These are phyloP conservation scores for Solanum dulcamara DNA, from an alignment of 257 asterid genomes.

Conservation along the genomic window DNA sequence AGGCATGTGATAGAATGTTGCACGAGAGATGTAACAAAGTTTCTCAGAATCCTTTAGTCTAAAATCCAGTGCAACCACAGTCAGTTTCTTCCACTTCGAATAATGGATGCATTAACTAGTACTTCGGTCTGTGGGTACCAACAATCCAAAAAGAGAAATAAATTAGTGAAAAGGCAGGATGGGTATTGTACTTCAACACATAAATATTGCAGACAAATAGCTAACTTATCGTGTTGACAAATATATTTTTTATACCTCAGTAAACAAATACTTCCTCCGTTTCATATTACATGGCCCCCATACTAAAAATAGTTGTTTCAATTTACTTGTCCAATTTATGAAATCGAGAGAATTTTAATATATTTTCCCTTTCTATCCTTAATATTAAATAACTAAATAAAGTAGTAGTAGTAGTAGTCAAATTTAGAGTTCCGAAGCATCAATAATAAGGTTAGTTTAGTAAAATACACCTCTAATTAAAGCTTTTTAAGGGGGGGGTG, in stretches of 20 bases:
- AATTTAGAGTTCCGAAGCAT: background rate
- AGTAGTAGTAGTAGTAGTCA: background rate
- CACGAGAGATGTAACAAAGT: conserved; percentile 47
- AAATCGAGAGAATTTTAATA: background rate
- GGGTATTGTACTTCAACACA: background rate
- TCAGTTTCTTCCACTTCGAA: conserved; percentile 80
- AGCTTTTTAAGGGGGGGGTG: background rate
- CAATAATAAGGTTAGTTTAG: background rate
- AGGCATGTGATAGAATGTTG: conserved; percentile 63
- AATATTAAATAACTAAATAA: background rate
- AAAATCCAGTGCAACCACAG: conserved; percentile 55
- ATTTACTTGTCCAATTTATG: background rate
- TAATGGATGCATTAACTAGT: conserved; percentile 44
- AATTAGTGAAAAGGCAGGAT: background rate
- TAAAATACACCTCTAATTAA: background rate
- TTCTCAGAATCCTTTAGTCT: conserved; percentile 42
- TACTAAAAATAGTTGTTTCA: background rate
- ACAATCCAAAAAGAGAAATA: background rate
- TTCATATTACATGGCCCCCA: background rate
- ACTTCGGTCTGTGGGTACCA: conserved; percentile 43
- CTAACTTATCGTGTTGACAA: background rate
- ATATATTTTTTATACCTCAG: background rate
- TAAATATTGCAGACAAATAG: background rate
- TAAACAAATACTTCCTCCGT: background rate
- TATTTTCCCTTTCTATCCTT: background rate